phyloP scores from a whole-genome alignment of 805 yeast genomes.

The Jamesozyma piceae region DNA sequence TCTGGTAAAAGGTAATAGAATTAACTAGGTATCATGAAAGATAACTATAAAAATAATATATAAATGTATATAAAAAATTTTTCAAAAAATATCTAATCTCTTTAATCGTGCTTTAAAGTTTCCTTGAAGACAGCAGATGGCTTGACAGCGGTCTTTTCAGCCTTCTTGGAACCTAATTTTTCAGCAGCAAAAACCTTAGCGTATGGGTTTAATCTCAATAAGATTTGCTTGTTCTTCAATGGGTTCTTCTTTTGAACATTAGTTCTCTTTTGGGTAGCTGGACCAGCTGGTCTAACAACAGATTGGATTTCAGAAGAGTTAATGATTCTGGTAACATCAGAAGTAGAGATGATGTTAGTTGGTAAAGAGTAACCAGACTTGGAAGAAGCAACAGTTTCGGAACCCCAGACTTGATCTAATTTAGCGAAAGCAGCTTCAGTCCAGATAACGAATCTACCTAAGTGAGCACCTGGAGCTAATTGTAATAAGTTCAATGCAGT shows the following conservation, averaged over 20 bases:
- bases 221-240: conserved; percentile 97
- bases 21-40: not conserved
- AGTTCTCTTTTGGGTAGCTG: conserved; percentile 83
- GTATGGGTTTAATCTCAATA: conserved; percentile 98
- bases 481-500: conserved; percentile 89
- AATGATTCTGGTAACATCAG: conserved; percentile 94
- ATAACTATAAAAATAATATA: not conserved
- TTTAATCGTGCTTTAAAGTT: conserved; percentile 55
- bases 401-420: conserved; percentile 95
- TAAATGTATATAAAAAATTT: conserved; percentile 1
- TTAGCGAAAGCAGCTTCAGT: conserved; percentile 96
- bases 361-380: conserved; percentile 91
- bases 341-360: conserved; percentile 84
- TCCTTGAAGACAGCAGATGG: conserved; percentile 63
- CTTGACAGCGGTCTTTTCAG: conserved; percentile 53
- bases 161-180: conserved; percentile 81
- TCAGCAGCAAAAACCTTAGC: conserved; percentile 93
- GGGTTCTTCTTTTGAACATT: conserved; percentile 98
- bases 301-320: conserved; percentile 99
- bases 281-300: conserved; percentile 94
- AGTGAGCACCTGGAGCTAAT: conserved; percentile 99
- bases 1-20: no score
- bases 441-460: conserved; percentile 99
- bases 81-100: not conserved
- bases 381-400: conserved; percentile 73